These are phyloP conservation scores for Penicillium palitans DNA, from an alignment of 2,329 filamentous ascomycete species.

Conservation along the genomic window DNA sequence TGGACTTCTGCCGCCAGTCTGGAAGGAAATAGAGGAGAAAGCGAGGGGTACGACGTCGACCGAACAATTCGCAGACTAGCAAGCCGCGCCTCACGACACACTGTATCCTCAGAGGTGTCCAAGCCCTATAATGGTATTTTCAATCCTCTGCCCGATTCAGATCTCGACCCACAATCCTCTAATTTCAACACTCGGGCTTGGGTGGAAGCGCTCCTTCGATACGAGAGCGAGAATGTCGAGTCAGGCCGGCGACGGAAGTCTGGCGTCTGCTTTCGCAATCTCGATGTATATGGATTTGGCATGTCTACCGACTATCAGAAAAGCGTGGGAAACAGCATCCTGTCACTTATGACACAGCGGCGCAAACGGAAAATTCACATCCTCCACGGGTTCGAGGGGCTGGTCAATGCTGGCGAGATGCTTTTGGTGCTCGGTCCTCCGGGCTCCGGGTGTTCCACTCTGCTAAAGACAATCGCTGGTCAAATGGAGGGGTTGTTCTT, in stretches of 20 bases:
- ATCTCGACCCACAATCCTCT: not conserved
- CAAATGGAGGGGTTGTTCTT: conserved; percentile 75
- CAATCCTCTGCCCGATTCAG: not conserved
- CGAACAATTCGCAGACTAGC: not conserved
- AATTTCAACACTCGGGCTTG: not conserved
- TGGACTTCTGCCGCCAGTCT: not conserved
- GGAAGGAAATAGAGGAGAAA: not conserved
- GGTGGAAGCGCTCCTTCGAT: not conserved
- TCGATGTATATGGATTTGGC: not conserved
- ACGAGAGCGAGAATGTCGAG: not conserved
- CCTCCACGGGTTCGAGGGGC: conserved; percentile 55
- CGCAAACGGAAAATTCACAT: not conserved
- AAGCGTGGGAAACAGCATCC: not conserved
- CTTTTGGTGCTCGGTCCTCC: conserved; percentile 34
- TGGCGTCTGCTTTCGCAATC: not conserved
- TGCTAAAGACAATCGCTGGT: conserved; percentile 76
- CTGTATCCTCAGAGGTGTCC: not conserved
- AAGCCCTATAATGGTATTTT: not conserved
- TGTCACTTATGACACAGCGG: not conserved
- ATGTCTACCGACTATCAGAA: not conserved
- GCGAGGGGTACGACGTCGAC: not conserved
- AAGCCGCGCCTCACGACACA: not conserved
- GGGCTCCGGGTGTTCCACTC: conserved; percentile 65
- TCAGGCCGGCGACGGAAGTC: not conserved
- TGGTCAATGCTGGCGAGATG: conserved; percentile 53